phyloP scores from a whole-genome alignment of 106 monocot species.

The Dioscorea zingiberensis region DNA sequence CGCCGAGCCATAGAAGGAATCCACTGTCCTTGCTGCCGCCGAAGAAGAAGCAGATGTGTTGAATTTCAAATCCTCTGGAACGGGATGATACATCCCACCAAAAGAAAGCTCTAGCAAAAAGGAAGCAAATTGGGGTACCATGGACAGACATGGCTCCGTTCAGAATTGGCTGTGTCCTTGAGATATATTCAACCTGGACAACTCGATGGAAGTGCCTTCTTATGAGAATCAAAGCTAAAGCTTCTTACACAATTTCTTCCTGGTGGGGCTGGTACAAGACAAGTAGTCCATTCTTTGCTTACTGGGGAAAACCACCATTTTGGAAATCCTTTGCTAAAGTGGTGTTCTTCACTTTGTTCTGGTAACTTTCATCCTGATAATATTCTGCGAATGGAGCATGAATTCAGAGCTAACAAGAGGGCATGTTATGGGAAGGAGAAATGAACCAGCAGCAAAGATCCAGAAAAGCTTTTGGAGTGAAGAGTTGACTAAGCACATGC shows the following conservation, averaged over 20 bases:
- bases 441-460: slow-evolving; percentile 44
- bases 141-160: slow-evolving; percentile 51
- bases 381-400: slow-evolving; percentile 25
- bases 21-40: too few relatives aligned
- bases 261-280: slow-evolving; percentile 25
- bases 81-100: slow-evolving; percentile 36
- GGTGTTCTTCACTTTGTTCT: slow-evolving; percentile 60
- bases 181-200: slow-evolving; percentile 42
- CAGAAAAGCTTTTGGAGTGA: slow-evolving; percentile 51
- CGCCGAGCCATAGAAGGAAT: too few relatives aligned
- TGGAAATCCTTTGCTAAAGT: slow-evolving; percentile 57
- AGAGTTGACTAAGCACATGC: slow-evolving; percentile 19
- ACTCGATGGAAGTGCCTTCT: slow-evolving; percentile 42
- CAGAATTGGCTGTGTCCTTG: slow-evolving; percentile 48
- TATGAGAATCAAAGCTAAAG: slow-evolving; percentile 62
- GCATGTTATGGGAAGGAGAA: slow-evolving; percentile 42
- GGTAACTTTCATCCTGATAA: slow-evolving; percentile 66
- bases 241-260: slow-evolving; percentile 70
- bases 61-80: slow-evolving; percentile 46
- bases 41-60: slow-evolving; percentile 35
- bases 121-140: slow-evolving; percentile 50
- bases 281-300: slow-evolving; percentile 51
- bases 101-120: slow-evolving; percentile 39
- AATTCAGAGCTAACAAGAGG: slow-evolving; percentile 30
- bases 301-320: slow-evolving; percentile 62